A percentile compares a stretch with the other conserved stretches of the same genome.
phyloP scores from a whole-genome alignment of 2,329 filamentous ascomycete genomes.

The Fusarium siculi region DNA sequence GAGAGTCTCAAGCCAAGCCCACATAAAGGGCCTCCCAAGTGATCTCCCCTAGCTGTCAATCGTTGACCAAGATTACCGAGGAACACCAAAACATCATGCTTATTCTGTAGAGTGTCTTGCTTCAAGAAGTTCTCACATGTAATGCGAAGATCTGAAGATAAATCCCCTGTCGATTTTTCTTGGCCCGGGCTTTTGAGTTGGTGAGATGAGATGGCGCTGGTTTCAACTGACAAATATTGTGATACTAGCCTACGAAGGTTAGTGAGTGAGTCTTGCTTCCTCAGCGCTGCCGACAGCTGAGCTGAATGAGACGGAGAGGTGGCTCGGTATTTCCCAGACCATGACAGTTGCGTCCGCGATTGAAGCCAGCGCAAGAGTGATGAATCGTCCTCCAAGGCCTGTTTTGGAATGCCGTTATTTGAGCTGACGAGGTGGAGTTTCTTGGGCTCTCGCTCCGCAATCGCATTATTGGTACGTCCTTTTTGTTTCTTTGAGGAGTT shows the following conservation, averaged over 20 bases:
- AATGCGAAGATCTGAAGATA: constrained; percentile 39
- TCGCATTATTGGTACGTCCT: constrained; percentile 4
- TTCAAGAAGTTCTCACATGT: constrained; percentile 38
- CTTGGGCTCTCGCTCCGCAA: constrained; percentile 4
- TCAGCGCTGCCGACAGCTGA: constrained; percentile 37
- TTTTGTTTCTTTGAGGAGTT: constrained; percentile 14
- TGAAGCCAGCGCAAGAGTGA: constrained; percentile 52
- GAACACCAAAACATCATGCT: constrained; percentile 47
- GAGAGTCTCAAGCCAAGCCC: constrained; percentile 47
- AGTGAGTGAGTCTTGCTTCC: constrained; percentile 39
- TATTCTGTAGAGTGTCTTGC: not conserved
- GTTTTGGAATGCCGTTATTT: constrained; percentile 35
- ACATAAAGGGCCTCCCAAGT: constrained; percentile 45
- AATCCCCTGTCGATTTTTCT: not conserved
- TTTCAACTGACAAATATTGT: constrained; percentile 40
- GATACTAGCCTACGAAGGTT: constrained; percentile 48
- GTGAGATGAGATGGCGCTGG: constrained; percentile 33
- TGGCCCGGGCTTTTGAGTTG: not conserved
- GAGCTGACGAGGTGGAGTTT: constrained; percentile 36
- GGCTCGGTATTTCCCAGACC: constrained; percentile 2
- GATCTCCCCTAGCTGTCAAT: constrained; percentile 39
- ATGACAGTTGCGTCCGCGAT: constrained; percentile 38
- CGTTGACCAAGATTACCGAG: constrained; percentile 55
- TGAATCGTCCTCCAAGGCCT: constrained; percentile 41
- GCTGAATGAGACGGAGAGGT: constrained; percentile 1